phyloP scores from a whole-genome alignment of 2,329 filamentous ascomycete species.

The Fusarium annulatum region DNA sequence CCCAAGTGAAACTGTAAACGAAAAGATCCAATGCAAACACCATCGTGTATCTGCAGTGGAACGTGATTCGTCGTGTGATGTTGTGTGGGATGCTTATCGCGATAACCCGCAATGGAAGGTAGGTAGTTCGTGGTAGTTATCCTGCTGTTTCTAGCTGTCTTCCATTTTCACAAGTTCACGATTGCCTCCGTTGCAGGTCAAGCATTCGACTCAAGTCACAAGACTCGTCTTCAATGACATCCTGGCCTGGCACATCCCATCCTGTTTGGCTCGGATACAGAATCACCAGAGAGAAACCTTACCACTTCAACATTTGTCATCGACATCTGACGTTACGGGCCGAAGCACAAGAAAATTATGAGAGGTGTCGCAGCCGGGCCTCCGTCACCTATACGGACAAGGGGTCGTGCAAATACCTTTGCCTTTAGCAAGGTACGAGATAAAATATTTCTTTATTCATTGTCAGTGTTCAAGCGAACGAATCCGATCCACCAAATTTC shows the following conservation, averaged over 20 bases:
- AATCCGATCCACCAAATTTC: conserved; percentile 33
- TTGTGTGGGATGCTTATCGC: conserved; percentile 29
- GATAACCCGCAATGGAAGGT: conserved; percentile 29
- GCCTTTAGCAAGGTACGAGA: conserved; percentile 55
- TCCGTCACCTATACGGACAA: conserved; percentile 46
- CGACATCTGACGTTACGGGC: conserved; percentile 13
- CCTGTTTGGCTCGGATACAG: background rate
- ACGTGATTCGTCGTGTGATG: background rate
- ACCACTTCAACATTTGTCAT: conserved; percentile 6
- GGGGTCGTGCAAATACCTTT: conserved; percentile 53
- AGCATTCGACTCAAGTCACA: background rate
- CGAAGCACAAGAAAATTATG: conserved; percentile 35
- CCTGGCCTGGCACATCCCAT: background rate
- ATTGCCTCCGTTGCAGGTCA: background rate
- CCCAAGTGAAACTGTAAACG: background rate
- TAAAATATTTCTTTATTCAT: conserved; percentile 13
- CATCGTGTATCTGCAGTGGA: conserved; percentile 2
- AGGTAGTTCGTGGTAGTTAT: conserved; percentile 4
- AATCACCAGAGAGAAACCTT: conserved; percentile 6
- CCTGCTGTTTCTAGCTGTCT: background rate
- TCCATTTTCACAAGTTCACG: conserved; percentile 1
- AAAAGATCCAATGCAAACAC: background rate
- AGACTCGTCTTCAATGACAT: background rate
- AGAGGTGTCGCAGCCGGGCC: conserved; percentile 52
- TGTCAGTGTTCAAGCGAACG: conserved; percentile 35